These are phyloP conservation scores for Fusarium denticulatum DNA, from an alignment of 2,329 filamentous ascomycete genomes.

Conservation along the genomic window DNA sequence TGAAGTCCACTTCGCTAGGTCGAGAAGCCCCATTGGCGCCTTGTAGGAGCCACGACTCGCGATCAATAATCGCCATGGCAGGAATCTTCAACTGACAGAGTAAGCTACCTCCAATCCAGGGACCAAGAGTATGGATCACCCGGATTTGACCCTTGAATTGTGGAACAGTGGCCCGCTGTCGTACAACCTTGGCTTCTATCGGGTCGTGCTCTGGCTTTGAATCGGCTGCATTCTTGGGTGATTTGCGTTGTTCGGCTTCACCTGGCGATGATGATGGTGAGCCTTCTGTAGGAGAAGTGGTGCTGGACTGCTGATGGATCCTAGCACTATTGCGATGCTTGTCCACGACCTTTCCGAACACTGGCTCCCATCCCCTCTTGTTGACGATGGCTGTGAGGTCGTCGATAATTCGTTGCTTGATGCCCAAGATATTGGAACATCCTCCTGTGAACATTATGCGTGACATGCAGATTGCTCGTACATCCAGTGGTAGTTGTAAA, in stretches of 20 bases:
- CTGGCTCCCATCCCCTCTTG: conserved; percentile 78
- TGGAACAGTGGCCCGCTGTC: conserved; percentile 50
- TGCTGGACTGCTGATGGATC: conserved; percentile 48
- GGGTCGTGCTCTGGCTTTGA: conserved; percentile 43
- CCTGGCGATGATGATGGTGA: conserved; percentile 38
- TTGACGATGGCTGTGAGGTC: conserved; percentile 77
- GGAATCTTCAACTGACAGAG: conserved; percentile 74
- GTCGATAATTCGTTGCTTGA: conserved; percentile 79
- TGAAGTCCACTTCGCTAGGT: conserved; percentile 67
- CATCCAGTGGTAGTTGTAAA: conserved; percentile 80
- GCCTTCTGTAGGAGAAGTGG: conserved; percentile 28
- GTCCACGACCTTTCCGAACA: conserved; percentile 75
- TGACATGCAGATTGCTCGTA: conserved; percentile 86
- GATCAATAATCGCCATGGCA: conserved; percentile 75
- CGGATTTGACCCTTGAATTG: conserved; percentile 68
- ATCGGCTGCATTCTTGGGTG: conserved; percentile 38
- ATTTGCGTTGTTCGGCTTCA: conserved; percentile 37
- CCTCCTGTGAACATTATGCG: conserved; percentile 89
- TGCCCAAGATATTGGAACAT: conserved; percentile 78
- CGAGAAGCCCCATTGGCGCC: conserved; percentile 70
- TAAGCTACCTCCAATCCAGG: conserved; percentile 80
- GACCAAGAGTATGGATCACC: conserved; percentile 74
- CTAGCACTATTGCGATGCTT: conserved; percentile 59
- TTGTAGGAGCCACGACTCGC: conserved; percentile 76
- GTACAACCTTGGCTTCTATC: conserved; percentile 51